These are phyloP conservation scores for Beauveria australis DNA, from an alignment of 2,329 filamentous ascomycete genomes.

Conservation along the genomic window DNA sequence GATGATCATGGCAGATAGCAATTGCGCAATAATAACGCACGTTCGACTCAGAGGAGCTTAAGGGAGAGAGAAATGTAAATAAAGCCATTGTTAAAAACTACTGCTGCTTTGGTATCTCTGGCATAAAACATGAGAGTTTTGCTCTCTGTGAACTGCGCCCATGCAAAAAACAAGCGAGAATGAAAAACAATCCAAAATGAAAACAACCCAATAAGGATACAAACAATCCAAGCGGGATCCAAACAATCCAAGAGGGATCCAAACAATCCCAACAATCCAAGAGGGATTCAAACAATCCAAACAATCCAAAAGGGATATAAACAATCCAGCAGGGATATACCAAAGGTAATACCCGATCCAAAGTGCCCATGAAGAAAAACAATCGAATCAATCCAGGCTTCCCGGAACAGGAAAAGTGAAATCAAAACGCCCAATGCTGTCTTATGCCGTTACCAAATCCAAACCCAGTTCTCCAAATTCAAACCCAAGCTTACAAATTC, in stretches of 20 bases:
- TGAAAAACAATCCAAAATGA: background rate
- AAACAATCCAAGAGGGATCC: background rate
- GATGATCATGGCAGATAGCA: constrained; percentile 1
- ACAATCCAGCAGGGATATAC: background rate
- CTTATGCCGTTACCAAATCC: constrained; percentile 8
- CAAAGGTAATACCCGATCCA: background rate
- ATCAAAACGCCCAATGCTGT: background rate
- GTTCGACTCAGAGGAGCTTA: constrained; percentile 13
- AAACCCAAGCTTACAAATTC: background rate
- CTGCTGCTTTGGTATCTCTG: constrained; percentile 14
- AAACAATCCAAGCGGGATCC: background rate
- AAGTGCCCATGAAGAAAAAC: background rate
- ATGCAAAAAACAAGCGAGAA: background rate
- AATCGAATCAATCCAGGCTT: too few species aligned
- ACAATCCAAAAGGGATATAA: background rate
- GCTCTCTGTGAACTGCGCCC: background rate
- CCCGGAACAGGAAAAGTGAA: background rate
- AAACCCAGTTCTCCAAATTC: constrained; percentile 1
- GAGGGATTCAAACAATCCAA: background rate
- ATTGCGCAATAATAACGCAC: background rate
- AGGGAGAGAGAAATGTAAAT: constrained; percentile 11
- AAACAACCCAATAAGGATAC: background rate
- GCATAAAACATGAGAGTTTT: constrained; percentile 3
- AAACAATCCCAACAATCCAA: background rate
- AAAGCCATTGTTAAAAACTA: constrained; percentile 14